These are phyloP conservation scores for Syzygium malaccense DNA, from an alignment of 441 rosid species.

Conservation along the genomic window DNA sequence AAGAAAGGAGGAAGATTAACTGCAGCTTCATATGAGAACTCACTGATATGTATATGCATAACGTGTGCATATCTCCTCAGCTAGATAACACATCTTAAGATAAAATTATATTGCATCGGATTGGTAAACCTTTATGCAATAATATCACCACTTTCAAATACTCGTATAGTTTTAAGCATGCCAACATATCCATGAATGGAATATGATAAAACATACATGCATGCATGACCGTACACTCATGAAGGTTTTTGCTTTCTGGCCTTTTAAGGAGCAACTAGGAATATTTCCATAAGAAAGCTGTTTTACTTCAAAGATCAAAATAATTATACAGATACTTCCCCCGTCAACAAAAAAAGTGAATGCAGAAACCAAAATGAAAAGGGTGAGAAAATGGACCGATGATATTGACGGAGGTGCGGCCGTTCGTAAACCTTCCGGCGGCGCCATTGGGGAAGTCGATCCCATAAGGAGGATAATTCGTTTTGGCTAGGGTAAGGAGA, in stretches of 20 bases:
- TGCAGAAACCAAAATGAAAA: background rate
- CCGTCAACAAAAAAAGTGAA: background rate
- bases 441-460: background rate
- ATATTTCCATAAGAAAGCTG: background rate
- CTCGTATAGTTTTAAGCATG: background rate
- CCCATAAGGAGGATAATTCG: background rate
- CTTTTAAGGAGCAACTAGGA: background rate
- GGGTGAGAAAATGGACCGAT: background rate
- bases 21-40: background rate
- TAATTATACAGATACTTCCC: background rate
- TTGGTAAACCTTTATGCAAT: background rate
- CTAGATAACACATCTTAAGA: background rate
- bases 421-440: background rate
- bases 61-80: background rate
- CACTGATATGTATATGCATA: background rate
- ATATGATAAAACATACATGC: background rate
- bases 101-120: background rate
- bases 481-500: background rate
- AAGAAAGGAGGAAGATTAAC: background rate
- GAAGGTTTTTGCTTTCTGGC: background rate
- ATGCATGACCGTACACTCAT: background rate
- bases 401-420: background rate
- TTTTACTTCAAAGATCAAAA: background rate
- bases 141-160: background rate
- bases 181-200: background rate